Base-by-base conservation (phyloP, 768 basidiomycete species). In the Naganishia kalamii region DNA sequence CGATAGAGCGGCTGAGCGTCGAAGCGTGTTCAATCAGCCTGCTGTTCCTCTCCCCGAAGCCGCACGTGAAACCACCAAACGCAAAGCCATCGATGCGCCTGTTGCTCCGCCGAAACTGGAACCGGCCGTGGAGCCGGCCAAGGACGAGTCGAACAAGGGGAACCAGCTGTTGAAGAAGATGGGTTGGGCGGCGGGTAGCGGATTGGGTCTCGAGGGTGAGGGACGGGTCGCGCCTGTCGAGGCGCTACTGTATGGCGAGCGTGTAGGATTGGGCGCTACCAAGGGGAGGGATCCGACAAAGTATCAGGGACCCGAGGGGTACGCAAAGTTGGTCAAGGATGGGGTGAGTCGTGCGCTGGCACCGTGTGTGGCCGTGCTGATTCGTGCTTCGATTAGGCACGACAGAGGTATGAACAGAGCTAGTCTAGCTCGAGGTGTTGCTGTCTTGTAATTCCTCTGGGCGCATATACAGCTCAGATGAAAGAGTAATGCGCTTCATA, bases 81-180 rank as follows among this genome's bases (percentile, higher is more conserved):
- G 82, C 64, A 80, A 80, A 72, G 80, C 49, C 37, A 85, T 84
- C 10, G 88, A 86, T 13, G 86, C 85, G 1, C 82, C 85, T 19
- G 68, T 69, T 0, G 80, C 83, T 0, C 84, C 87, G 2, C 78
- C 82, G 1, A 85, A 87, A 0, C 85, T 87, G 0, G 85, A 85
- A 10, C 82, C 84, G 5, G 81, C 85, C 2, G 71, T 86, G 3
- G 85, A 87, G 70, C 89, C 87, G 5, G 89, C 85, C 5, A 81
- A 89, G 74, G 92, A 97, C 71, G 85, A 87, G 54, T 86, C 72
- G 44, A 98, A 98, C 70, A 84, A 91, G 12, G 96, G 96, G 6
- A 93, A 93, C 74, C 92, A 90, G 73, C 76, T 99, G 64, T 77
- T 98, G 68, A 90, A 91, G 77, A 93, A 94, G 85, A 97, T 98